Percentiles rank a stretch among this genome's conserved stretches.
Conservation (phyloP, 1,284 basidiomycete species). For the Agaricales sp. region DNA sequence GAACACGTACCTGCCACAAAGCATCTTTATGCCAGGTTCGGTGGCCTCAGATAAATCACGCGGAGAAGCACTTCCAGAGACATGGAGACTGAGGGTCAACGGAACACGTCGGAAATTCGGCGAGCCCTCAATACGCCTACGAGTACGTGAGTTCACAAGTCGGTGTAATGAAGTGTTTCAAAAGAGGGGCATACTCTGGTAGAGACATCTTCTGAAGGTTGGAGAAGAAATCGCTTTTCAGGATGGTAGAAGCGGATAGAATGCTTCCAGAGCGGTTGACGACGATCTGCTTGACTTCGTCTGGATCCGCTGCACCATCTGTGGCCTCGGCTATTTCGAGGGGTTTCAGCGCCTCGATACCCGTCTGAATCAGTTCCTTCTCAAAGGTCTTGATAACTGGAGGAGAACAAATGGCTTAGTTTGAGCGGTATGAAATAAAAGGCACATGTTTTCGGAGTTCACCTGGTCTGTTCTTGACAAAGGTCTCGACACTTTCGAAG, state of each 20-base stretch:
- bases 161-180: neutral
- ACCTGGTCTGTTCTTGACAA: constrained; percentile 78
- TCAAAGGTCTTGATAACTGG: constrained; percentile 92
- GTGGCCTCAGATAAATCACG: constrained; percentile 21
- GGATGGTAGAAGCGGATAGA: constrained; percentile 85
- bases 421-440: neutral
- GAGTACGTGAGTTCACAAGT: constrained; percentile 8
- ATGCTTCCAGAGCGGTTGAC: constrained; percentile 80
- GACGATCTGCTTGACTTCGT: constrained; percentile 83
- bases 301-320: constrained; percentile 75
- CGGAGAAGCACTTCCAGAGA: constrained; percentile 22
- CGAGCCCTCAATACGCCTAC: constrained; percentile 82
- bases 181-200: constrained; percentile 57
- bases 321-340: constrained; percentile 68
- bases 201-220: constrained; percentile 93
- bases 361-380: constrained; percentile 80
- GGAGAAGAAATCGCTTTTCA: constrained; percentile 97
- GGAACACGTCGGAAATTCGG: constrained; percentile 85
- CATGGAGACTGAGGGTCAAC: constrained; percentile 41
- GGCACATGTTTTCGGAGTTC: constrained; percentile 11
- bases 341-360: constrained; percentile 76
- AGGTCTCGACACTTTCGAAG: constrained; percentile 72
- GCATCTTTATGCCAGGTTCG: constrained; percentile 44
- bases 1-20: constrained; percentile 68
- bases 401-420: constrained; percentile 4